Evolutionary conservation across 306 rosid genomes (phyloP), one percentile per base, ranked within the genome.

Genomic region (Hippophae tibetana): DNA sequence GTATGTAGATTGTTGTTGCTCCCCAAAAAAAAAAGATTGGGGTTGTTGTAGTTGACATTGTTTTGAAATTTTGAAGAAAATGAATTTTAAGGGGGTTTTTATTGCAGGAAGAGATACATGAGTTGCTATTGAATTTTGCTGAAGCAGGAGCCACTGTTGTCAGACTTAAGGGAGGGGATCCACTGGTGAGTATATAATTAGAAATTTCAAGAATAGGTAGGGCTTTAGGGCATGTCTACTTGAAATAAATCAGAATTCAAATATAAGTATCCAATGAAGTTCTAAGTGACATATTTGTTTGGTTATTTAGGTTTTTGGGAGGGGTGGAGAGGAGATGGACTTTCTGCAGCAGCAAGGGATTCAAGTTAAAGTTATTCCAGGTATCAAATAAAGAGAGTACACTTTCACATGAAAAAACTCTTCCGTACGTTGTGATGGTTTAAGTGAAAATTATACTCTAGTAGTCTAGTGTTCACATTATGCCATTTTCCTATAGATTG

Each of bases 261-360:
- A 61, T 63, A 46, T 78, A 31, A 42, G 55, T 66, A 50, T 48
- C 5, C 42, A 44, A 57, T 43, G 3, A 38, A 40, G 54, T 59
- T 63, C 61, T 45, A 8, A 10, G 43, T 52, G 45, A 48, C 13
- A 42, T 45, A 8, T 64, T 42, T 64, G 13, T 64, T 42, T 64
- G 13, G 47, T 46, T 56, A 66, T 40, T 65, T 60, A 92, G 98
- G 98, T 92, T 69, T 92, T 92, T 85, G 98, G 98, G 42, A 83
- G 96, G 68, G 98, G 96, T 40, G 98, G 98, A 9, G 95, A 92
- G 76, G 98, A 92, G 80, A 92, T 92, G 96, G 96, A 92, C 72
- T 92, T 92, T 77, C 81, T 92, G 83, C 93, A 73, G 70, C 95
- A 81, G 38, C 84, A 88, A 69, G 95, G 96, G 58, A 85, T 92